Percentiles rank a stretch among this genome's conserved stretches.
These are phyloP conservation scores for Beta lomatogona DNA, from an alignment of 179 eudicot species.

Conservation along the genomic window DNA sequence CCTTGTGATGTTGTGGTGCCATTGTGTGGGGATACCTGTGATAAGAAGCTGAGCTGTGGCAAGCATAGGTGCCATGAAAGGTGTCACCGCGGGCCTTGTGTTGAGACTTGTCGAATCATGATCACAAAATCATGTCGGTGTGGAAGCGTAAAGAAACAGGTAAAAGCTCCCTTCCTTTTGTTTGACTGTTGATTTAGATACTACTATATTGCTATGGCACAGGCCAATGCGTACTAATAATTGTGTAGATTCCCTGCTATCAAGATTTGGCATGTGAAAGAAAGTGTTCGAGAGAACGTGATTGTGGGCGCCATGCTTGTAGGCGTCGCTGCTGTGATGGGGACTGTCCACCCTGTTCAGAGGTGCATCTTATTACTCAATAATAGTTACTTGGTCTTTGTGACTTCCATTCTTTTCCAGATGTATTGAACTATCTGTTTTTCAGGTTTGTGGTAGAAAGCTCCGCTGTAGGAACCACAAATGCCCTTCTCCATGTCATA, in stretches of 20 bases:
- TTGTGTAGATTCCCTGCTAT: conserved; percentile 92
- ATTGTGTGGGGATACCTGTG: conserved; percentile 85
- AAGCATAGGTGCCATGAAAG: conserved; percentile 87
- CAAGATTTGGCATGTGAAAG: conserved; percentile 96
- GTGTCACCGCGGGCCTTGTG: conserved; percentile 84
- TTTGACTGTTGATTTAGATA: conserved; percentile 6
- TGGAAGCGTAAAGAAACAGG: conserved; percentile 96
- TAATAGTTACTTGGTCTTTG: conserved; percentile 1
- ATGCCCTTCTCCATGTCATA: conserved; percentile 97
- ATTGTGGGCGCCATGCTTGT: conserved; percentile 99
- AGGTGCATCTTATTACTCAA: conserved; percentile 44
- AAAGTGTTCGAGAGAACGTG: conserved; percentile 76
- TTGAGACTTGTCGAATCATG: conserved; percentile 77
- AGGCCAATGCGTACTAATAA: conserved; percentile 23
- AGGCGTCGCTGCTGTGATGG: conserved; percentile 97
- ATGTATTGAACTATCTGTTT: conserved; percentile 10
- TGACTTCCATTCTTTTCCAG: not conserved
- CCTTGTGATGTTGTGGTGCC: conserved; percentile 82
- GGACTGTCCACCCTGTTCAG: conserved; percentile 93
- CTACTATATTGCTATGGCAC: conserved; percentile 3
- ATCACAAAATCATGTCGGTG: conserved; percentile 84
- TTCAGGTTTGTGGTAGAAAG: conserved; percentile 89
- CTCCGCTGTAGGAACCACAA: conserved; percentile 96
- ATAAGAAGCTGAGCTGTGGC: conserved; percentile 78
- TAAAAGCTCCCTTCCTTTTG: conserved; percentile 22